Conservation (phyloP, 257 asterid species). For the Lycium barbarum region DNA sequence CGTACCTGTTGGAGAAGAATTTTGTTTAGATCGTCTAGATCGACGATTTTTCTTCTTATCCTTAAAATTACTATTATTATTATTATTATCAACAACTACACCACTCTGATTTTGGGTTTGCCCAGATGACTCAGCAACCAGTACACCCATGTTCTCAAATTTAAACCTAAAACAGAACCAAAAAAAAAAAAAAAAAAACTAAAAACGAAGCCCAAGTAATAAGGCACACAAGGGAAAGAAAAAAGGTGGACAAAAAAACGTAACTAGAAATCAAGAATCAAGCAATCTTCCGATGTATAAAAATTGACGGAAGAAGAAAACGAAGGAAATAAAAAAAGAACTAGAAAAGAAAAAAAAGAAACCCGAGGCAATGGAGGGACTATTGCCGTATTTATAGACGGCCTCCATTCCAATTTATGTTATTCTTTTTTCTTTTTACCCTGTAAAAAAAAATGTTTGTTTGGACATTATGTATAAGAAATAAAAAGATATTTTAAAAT, state of each 20-base stretch:
- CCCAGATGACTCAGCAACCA: constrained; percentile 36
- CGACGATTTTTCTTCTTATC: constrained; percentile 61
- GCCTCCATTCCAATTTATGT: too few relatives aligned
- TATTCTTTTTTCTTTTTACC: too few relatives aligned
- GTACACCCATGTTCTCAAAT: constrained; percentile 34
- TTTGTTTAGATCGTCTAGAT: constrained; percentile 57
- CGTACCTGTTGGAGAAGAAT: constrained; percentile 42
- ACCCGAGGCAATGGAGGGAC: neutral
- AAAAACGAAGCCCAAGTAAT: neutral
- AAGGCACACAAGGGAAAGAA: neutral
- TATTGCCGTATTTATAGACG: neutral
- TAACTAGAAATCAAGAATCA: neutral
- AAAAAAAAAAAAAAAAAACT: neutral
- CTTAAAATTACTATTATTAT: neutral
- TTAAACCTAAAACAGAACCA: constrained; percentile 2
- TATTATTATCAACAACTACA: constrained; percentile 23
- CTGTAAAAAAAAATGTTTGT: too few relatives aligned
- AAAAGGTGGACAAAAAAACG: constrained; percentile 5
- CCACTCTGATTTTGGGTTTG: constrained; percentile 30
- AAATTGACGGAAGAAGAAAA: constrained; percentile 39
- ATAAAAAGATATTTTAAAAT: too few relatives aligned
- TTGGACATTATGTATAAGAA: too few relatives aligned
- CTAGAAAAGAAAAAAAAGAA: too few relatives aligned
- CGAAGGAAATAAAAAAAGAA: neutral
- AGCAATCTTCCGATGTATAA: constrained; percentile 43